Evolutionary conservation across 495 filamentous ascomycete species (phyloP).

Genomic region (Neurospora sp.): DNA sequence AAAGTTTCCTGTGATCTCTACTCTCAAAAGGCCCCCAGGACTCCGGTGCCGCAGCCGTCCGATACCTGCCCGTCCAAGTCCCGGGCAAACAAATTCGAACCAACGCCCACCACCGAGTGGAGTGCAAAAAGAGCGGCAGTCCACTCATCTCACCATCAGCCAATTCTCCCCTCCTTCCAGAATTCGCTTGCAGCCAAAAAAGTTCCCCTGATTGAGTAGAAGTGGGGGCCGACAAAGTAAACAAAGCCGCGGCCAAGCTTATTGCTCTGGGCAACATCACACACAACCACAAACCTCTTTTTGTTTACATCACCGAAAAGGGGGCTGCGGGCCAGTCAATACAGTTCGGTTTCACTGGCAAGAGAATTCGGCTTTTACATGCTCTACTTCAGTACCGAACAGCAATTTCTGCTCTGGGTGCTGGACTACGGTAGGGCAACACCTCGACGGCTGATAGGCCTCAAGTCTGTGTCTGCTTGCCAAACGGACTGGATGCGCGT

Average conservation of each 20-base stretch:
- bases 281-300: background rate
- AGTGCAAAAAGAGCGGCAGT: background rate
- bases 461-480: background rate
- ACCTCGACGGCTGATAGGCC: background rate
- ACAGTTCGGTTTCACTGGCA: background rate
- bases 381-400: background rate
- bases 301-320: background rate
- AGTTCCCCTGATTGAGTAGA: background rate
- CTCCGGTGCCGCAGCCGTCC: background rate
- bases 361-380: background rate
- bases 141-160: background rate
- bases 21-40: background rate
- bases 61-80: background rate
- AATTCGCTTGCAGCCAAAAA: background rate
- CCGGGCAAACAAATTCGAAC: constrained; percentile 1
- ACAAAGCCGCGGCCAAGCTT: background rate
- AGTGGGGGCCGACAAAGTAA: background rate
- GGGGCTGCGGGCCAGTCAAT: background rate
- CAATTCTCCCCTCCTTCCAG: background rate
- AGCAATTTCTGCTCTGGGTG: background rate
- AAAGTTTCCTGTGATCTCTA: background rate
- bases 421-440: background rate
- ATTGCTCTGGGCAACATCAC: background rate
- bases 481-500: background rate
- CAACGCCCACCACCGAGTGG: background rate